Evolutionary conservation across 768 basidiomycete genomes (phyloP).

Genomic region (Amanita subjunquillea): DNA sequence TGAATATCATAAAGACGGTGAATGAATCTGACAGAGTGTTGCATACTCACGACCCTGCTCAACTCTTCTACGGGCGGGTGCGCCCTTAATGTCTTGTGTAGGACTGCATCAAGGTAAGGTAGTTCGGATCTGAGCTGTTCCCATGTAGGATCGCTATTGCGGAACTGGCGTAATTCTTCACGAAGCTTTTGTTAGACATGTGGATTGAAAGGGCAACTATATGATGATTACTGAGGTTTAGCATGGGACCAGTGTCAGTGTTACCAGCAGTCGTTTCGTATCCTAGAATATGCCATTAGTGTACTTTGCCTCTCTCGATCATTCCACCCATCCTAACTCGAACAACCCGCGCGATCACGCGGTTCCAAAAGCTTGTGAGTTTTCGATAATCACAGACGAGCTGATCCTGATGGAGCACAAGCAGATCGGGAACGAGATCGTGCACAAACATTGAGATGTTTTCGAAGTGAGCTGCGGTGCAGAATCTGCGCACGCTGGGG

Average conservation of each 20-base stretch:
- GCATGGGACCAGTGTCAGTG: neutral
- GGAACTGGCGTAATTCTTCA: slow-evolving; percentile 10
- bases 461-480: too few species aligned
- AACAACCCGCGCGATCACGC: too few species aligned
- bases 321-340: too few species aligned
- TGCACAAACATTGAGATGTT: too few species aligned
- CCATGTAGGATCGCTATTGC: slow-evolving; percentile 23
- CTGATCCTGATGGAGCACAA: too few species aligned
- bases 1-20: neutral
- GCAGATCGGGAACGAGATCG: too few species aligned
- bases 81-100: slow-evolving; percentile 26
- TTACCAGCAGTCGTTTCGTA: slow-evolving; percentile 12
- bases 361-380: too few species aligned
- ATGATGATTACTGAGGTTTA: neutral
- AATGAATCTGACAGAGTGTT: too few species aligned
- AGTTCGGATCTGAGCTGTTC: slow-evolving; percentile 31
- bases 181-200: slow-evolving; percentile 11
- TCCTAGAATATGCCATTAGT: neutral
- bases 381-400: too few species aligned
- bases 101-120: slow-evolving; percentile 32
- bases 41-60: slow-evolving; percentile 17
- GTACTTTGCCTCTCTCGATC: too few species aligned
- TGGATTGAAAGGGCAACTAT: slow-evolving; percentile 2
- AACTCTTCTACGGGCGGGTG: slow-evolving; percentile 23
- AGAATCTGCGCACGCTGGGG: too few species aligned